Percentiles rank a stretch among this genome's conserved stretches.
Evolutionary conservation across 1,139 yeast species (phyloP).

Genomic region (Yamadazyma dendronema): DNA sequence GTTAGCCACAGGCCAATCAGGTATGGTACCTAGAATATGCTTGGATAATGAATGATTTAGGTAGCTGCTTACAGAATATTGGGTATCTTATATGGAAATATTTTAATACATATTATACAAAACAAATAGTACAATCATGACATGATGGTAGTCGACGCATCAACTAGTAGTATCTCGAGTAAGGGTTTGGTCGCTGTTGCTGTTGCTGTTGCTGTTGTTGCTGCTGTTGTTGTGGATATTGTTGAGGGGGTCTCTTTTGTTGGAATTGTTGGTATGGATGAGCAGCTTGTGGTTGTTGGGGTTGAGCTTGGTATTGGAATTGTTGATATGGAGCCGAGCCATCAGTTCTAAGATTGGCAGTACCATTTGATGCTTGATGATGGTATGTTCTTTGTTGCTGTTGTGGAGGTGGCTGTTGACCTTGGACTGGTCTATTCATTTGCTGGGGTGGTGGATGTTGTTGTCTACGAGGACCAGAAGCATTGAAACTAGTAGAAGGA

Average conservation of each 20-base stretch:
- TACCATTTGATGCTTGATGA: background rate
- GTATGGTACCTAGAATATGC: constrained; percentile 38
- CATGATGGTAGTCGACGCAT: background rate
- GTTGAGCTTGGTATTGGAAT: constrained; percentile 12
- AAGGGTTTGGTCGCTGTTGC: constrained; percentile 6
- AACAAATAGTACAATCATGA: background rate
- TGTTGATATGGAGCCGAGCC: constrained; percentile 13
- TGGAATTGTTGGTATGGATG: constrained; percentile 9
- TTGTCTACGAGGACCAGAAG: constrained; percentile 11
- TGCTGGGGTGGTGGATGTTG: constrained; percentile 3
- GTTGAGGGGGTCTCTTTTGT: constrained; percentile 6
- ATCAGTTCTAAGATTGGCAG: constrained; percentile 13
- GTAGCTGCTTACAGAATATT: constrained; percentile 10
- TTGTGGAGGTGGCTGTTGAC: constrained; percentile 1
- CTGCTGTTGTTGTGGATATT: constrained; percentile 7
- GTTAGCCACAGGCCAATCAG: constrained; percentile 17
- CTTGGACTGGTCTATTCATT: constrained; percentile 3
- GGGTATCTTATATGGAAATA: background rate
- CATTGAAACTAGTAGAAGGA: constrained; percentile 5
- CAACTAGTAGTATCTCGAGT: constrained; percentile 14
- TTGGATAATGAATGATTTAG: constrained; percentile 25
- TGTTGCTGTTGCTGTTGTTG: constrained; percentile 7
- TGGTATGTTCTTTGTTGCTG: constrained; percentile 1
- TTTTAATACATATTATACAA: constrained; percentile 8
- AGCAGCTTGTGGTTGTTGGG: constrained; percentile 6